phyloP scores from a whole-genome alignment of 495 filamentous ascomycete species.

The Penicillium fimorum region DNA sequence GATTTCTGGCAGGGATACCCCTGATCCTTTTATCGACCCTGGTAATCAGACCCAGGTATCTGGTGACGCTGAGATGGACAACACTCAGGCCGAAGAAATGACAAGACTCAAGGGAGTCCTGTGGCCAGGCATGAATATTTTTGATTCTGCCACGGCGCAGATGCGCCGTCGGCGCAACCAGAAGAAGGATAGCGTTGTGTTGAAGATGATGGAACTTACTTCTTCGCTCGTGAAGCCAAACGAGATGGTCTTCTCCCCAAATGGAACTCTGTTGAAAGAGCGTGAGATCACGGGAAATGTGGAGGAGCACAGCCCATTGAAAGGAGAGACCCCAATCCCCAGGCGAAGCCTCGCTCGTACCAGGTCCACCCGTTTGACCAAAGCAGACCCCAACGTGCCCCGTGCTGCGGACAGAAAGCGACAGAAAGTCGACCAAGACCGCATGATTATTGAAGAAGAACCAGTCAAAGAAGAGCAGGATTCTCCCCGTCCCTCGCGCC shows the following conservation, averaged over 20 bases:
- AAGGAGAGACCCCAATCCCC: slow-evolving; percentile 49
- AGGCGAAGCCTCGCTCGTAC: slow-evolving; percentile 31
- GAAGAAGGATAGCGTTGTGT: slow-evolving; percentile 70
- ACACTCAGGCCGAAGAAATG: slow-evolving; percentile 40
- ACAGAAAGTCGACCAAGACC: slow-evolving; percentile 15
- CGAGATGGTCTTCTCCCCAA: slow-evolving; percentile 66
- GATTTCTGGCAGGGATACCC: slow-evolving; percentile 8
- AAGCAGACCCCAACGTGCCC: slow-evolving; percentile 34
- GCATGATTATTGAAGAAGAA: background rate
- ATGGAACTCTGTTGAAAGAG: slow-evolving; percentile 53
- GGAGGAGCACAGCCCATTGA: slow-evolving; percentile 50
- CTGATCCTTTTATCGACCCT: slow-evolving; percentile 13
- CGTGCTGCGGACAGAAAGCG: slow-evolving; percentile 28
- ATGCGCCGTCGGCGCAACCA: slow-evolving; percentile 83
- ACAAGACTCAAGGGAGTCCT: slow-evolving; percentile 67
- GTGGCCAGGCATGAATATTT: slow-evolving; percentile 85
- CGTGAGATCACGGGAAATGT: slow-evolving; percentile 57
- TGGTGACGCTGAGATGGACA: slow-evolving; percentile 23
- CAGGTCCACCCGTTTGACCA: slow-evolving; percentile 26
- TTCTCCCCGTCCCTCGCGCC: slow-evolving; percentile 8
- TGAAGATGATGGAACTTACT: slow-evolving; percentile 67
- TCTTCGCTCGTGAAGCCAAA: slow-evolving; percentile 66
- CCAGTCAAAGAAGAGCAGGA: background rate
- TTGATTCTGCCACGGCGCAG: slow-evolving; percentile 77
- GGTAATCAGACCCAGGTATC: background rate